A percentile compares a stretch with the other conserved stretches of the same genome.
Evolutionary conservation across 2,329 filamentous ascomycete genomes (phyloP).

Genomic region (Cryphonectria japonica): DNA sequence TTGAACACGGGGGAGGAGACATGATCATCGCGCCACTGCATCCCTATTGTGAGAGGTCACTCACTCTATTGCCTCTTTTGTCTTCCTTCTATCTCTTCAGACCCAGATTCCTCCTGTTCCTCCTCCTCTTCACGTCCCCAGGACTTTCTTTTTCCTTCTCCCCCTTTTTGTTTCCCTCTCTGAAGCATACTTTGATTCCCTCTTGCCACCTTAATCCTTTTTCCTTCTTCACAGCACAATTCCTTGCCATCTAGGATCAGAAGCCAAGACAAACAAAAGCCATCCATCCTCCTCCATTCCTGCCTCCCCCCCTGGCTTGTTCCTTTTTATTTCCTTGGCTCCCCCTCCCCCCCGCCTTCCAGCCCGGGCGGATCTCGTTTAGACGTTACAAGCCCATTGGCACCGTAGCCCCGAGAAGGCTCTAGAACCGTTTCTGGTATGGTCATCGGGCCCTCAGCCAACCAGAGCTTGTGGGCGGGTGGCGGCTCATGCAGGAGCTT

Average conservation of each 20-base stretch:
- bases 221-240: neutral
- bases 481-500: neutral
- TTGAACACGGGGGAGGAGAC: neutral
- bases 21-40: neutral
- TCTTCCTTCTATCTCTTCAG: neutral
- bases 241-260: neutral
- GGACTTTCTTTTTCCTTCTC: neutral
- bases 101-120: neutral
- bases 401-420: neutral
- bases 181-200: neutral
- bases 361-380: slow-evolving; percentile 5
- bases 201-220: neutral
- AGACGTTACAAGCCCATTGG: slow-evolving; percentile 2
- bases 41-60: neutral
- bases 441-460: neutral
- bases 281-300: neutral
- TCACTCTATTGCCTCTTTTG: neutral
- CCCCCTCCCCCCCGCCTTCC: too few species aligned
- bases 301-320: neutral
- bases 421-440: neutral
- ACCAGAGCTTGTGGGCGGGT: neutral
- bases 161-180: too few species aligned
- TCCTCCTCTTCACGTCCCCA: neutral
- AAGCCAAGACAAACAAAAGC: neutral
- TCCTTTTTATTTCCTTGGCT: neutral